Evolutionary conservation across 2,329 filamentous ascomycete genomes (phyloP).

Genomic region (Pseudogymnoascus sp.): DNA sequence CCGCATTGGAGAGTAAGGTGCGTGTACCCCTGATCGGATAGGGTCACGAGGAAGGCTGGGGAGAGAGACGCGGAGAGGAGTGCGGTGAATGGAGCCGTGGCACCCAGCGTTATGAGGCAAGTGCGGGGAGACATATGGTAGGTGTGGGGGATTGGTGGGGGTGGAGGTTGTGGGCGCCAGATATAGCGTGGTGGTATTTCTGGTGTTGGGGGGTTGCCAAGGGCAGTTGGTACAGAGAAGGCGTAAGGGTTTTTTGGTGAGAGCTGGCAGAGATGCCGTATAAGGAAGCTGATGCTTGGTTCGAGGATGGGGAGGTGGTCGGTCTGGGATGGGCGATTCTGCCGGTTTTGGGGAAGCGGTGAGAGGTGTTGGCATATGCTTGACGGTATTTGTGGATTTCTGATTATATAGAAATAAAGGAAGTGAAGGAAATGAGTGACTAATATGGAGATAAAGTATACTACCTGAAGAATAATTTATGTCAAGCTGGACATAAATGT

Average conservation of each 20-base stretch:
- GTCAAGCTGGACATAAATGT: not conserved
- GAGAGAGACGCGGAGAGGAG: slow-evolving; percentile 62
- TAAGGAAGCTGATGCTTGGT: slow-evolving; percentile 10
- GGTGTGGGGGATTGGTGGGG: not conserved
- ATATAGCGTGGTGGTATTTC: slow-evolving; percentile 7
- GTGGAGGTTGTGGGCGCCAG: slow-evolving; percentile 28
- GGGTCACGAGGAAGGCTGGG: slow-evolving; percentile 51
- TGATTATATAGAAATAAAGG: not conserved
- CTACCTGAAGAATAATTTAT: not conserved
- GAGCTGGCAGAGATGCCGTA: not conserved
- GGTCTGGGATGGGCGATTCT: not conserved
- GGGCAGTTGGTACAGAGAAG: not conserved
- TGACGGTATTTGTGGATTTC: not conserved
- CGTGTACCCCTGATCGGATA: slow-evolving; percentile 57
- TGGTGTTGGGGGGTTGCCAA: not conserved
- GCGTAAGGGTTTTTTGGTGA: not conserved
- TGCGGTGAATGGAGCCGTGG: slow-evolving; percentile 73
- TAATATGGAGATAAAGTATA: not conserved
- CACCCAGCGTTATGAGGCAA: slow-evolving; percentile 87
- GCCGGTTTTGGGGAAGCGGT: not conserved
- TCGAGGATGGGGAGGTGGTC: slow-evolving; percentile 12
- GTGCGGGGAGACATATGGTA: slow-evolving; percentile 13
- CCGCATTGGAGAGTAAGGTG: slow-evolving; percentile 77
- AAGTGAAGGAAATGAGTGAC: not conserved
- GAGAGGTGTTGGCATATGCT: slow-evolving; percentile 7